Evolutionary conservation across 306 rosid species (phyloP).

Genomic region (Pterocarpus macrocarpus): DNA sequence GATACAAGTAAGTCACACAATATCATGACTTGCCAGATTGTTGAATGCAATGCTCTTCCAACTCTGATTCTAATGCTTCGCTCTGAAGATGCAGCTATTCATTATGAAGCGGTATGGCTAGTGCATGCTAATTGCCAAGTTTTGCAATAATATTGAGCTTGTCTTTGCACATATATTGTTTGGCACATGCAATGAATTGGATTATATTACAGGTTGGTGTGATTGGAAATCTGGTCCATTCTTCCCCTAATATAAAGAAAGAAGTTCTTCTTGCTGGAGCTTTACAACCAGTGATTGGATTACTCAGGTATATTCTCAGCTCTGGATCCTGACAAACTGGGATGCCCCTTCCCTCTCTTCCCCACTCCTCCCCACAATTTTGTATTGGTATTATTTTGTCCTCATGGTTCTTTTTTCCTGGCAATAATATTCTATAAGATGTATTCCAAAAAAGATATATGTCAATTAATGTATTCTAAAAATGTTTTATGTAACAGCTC

Average conservation of each 20-base stretch:
- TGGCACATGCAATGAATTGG: conserved; percentile 49
- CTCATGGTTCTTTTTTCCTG: conserved; percentile 7
- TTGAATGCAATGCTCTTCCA: conserved; percentile 99
- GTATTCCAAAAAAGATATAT: not conserved
- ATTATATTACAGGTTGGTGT: conserved; percentile 87
- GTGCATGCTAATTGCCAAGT: conserved; percentile 21
- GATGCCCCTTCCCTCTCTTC: not conserved
- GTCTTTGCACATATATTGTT: conserved; percentile 38
- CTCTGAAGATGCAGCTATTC: conserved; percentile 97
- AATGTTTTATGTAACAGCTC: conserved; percentile 66
- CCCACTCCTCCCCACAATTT: not conserved
- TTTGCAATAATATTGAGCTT: conserved; percentile 34
- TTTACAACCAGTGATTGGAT: conserved; percentile 95
- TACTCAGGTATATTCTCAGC: conserved; percentile 72
- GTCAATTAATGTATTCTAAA: conserved; percentile 38
- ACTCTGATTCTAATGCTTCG: conserved; percentile 93
- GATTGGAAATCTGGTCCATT: conserved; percentile 96
- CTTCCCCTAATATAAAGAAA: conserved; percentile 95
- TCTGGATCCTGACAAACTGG: conserved; percentile 38
- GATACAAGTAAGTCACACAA: conserved; percentile 25
- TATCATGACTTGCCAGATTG: conserved; percentile 75
- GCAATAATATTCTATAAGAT: conserved; percentile 5
- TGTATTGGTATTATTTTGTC: conserved; percentile 22
- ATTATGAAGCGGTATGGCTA: conserved; percentile 92
- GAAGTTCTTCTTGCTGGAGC: conserved; percentile 98